These are phyloP conservation scores for Gaeumannomyces tritici DNA, from an alignment of 2,329 filamentous ascomycete genomes.

Conservation along the genomic window DNA sequence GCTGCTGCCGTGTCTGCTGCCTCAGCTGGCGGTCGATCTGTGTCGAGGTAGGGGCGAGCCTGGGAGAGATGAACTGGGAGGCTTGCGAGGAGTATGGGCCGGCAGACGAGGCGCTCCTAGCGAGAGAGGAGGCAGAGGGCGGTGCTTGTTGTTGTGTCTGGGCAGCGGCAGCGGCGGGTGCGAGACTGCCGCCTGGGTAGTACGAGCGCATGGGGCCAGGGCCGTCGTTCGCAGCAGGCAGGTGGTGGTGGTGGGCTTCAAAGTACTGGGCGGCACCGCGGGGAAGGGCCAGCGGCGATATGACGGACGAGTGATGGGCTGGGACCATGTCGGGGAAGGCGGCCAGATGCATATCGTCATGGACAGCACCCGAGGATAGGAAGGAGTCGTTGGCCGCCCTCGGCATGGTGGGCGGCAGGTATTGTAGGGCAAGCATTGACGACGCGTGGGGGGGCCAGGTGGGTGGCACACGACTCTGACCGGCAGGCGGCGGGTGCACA, in stretches of 20 bases:
- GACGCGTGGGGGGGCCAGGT: background rate
- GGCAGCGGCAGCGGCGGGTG: slow-evolving; percentile 11
- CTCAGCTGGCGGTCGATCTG: slow-evolving; percentile 12
- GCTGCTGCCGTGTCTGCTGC: slow-evolving; percentile 7
- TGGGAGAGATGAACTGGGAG: slow-evolving; percentile 16
- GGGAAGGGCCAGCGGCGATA: slow-evolving; percentile 29
- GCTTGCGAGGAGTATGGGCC: slow-evolving; percentile 14
- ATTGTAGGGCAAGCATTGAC: background rate
- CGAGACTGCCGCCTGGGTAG: background rate
- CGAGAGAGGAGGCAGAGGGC: background rate
- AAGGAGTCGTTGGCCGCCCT: slow-evolving; percentile 32
- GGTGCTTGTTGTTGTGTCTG: slow-evolving; percentile 1
- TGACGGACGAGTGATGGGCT: slow-evolving; percentile 22
- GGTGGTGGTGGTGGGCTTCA: slow-evolving; percentile 17
- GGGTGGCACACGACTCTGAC: background rate
- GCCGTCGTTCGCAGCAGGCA: slow-evolving; percentile 11
- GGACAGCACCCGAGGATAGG: slow-evolving; percentile 27
- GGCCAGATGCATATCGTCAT: slow-evolving; percentile 20
- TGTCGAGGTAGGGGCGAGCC: slow-evolving; percentile 12
- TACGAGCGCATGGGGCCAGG: slow-evolving; percentile 4
- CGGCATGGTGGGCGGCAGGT: slow-evolving; percentile 24
- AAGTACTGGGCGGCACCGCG: slow-evolving; percentile 27
- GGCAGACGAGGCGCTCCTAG: background rate
- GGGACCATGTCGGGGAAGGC: slow-evolving; percentile 14
- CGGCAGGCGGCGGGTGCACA: background rate